A percentile compares a stretch with the other conserved stretches of the same genome.
Conservation (phyloP, 768 basidiomycete species). For the Tricholoma sp. region DNA sequence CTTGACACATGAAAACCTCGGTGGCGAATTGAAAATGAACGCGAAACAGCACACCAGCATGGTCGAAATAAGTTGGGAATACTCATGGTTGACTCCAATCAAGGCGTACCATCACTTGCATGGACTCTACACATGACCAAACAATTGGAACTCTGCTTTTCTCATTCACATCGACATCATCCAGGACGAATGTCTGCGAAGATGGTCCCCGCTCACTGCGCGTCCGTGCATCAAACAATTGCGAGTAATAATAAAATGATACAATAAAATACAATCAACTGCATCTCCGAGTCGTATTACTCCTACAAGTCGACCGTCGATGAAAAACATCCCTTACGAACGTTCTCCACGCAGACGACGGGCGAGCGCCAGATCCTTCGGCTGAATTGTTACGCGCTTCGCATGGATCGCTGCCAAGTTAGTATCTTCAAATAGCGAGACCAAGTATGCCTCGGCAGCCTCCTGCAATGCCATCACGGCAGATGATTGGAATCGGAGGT, state of each 20-base stretch:
- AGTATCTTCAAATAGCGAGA: conserved; percentile 68
- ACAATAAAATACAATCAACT: conserved; percentile 1
- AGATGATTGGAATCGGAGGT: conserved; percentile 72
- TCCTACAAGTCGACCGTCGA: background rate
- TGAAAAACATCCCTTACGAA: conserved; percentile 18
- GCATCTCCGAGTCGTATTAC: background rate
- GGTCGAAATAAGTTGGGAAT: conserved; percentile 9
- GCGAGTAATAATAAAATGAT: conserved; percentile 6
- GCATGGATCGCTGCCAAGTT: conserved; percentile 60
- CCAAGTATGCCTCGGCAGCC: conserved; percentile 65
- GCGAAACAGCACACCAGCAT: conserved; percentile 6
- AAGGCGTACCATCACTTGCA: background rate
- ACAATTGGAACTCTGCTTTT: conserved; percentile 4
- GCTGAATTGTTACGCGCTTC: conserved; percentile 55
- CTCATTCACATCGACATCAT: background rate
- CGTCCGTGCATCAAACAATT: background rate
- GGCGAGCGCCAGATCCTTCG: conserved; percentile 57
- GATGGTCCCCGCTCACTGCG: background rate
- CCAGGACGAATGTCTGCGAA: background rate
- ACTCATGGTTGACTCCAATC: conserved; percentile 11
- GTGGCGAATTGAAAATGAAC: conserved; percentile 5
- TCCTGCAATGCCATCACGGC: conserved; percentile 67
- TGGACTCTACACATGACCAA: conserved; percentile 9
- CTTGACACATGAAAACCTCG: conserved; percentile 4
- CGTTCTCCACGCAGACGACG: conserved; percentile 32